Conservation (phyloP, 345 rosid species). For the Ceriops decandra region DNA sequence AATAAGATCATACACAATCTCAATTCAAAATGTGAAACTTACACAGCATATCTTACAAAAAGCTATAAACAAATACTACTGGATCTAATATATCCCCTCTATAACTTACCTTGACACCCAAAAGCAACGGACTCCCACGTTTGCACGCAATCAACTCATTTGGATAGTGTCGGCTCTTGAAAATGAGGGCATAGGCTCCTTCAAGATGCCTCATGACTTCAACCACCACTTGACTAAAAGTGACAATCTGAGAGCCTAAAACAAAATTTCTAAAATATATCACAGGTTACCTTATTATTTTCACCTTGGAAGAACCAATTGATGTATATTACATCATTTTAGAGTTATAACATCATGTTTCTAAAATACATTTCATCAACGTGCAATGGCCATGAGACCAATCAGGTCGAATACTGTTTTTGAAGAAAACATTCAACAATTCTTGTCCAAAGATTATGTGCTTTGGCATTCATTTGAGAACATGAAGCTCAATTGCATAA, state of each 20-base stretch:
- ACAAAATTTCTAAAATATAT: constrained; percentile 10
- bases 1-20: neutral
- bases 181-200: constrained; percentile 97
- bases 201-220: constrained; percentile 97
- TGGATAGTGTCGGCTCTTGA: constrained; percentile 88
- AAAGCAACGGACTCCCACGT: constrained; percentile 88
- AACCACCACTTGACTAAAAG: constrained; percentile 86
- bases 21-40: neutral
- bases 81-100: constrained; percentile 8
- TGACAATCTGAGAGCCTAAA: constrained; percentile 62
- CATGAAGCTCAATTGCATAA: neutral
- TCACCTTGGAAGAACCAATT: neutral
- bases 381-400: neutral
- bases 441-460: neutral
- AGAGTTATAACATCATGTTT: constrained; percentile 1
- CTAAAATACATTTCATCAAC: neutral
- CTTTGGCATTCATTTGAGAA: neutral
- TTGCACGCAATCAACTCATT: constrained; percentile 95
- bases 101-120: constrained; percentile 86
- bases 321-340: constrained; percentile 1
- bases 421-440: neutral
- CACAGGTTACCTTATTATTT: neutral
- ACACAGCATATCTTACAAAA: neutral
- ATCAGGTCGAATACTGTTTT: neutral
- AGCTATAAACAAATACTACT: neutral